Evolutionary conservation across 2,329 filamentous ascomycete species (phyloP), one percentile per base, ranked within the genome.

Genomic region (Aureobasidium sp.): DNA sequence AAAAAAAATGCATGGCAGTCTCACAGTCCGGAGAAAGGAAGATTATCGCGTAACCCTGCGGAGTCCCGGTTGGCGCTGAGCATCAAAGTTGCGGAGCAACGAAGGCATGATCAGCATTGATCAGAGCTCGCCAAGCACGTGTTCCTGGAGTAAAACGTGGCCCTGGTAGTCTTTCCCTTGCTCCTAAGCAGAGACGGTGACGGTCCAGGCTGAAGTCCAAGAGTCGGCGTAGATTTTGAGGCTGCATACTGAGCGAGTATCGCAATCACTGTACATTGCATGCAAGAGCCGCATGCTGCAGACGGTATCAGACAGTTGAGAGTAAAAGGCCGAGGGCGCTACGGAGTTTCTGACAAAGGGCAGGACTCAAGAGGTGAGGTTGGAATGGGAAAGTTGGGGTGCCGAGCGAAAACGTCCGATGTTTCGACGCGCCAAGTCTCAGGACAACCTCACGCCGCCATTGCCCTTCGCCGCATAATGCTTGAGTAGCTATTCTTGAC

Each of bases 221-320:
- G 34, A 50, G 5, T 42, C 26, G 57, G 13, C 17, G 37, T 50
- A 23, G n/a, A 34, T 20, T 57, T 59, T 9, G 34, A 37, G 20
- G 34, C 34, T 59, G 55, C 32, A 48, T 37, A 39, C 29, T 26
- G 42, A 10, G 23, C 3, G 23, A 7, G 42, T 59, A 48, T 42
- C 34, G 37, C 46, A 50, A 42, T 17, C 36, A 32, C 39, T 51
- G 46, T n/a, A 32, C 34, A 41, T 20, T 36, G 17, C 36, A 60
- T 60, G 57, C 57, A 60, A 42, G 46, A 60, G 46, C 57, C 37
- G 57, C 57, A 60, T 60, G 46, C 42, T 60, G 46, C 57, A 60
- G 46, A 23, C 26, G 27, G 46, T 42, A 32, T 51, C 57, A 46
- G 17, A 51, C 36, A 32, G 32, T 39, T 23, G 27, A 46, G 17